Conservation (phyloP, 371 early-diverging fungal genomes). For the Mortierella polycephala region DNA sequence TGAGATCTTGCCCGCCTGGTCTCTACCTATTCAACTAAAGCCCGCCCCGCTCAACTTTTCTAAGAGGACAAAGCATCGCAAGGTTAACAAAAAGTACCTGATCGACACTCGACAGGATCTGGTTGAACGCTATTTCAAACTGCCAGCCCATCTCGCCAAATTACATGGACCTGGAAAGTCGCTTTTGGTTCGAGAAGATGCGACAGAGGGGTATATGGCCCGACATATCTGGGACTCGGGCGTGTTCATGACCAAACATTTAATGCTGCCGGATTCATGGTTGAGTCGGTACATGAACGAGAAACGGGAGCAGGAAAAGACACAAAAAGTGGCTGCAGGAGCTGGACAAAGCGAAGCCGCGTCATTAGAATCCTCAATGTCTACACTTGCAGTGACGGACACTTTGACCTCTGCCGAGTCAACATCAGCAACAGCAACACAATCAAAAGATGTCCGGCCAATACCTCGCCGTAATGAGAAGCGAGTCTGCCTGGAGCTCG, state of each 20-base stretch:
- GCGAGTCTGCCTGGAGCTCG: slow-evolving; percentile 50
- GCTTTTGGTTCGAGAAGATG: slow-evolving; percentile 46
- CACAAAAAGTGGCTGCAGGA: not conserved
- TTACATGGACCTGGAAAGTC: slow-evolving; percentile 34
- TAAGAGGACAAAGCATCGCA: slow-evolving; percentile 43
- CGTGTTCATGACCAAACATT: slow-evolving; percentile 51
- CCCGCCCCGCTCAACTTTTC: slow-evolving; percentile 43
- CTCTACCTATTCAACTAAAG: slow-evolving; percentile 42
- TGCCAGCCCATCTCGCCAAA: slow-evolving; percentile 38
- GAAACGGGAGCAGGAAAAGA: slow-evolving; percentile 5
- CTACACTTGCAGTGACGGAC: slow-evolving; percentile 21
- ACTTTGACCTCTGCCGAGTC: not conserved
- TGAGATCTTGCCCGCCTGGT: slow-evolving; percentile 53
- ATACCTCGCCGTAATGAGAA: slow-evolving; percentile 10
- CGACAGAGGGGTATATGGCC: slow-evolving; percentile 52
- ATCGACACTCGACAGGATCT: slow-evolving; percentile 53
- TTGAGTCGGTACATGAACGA: slow-evolving; percentile 46
- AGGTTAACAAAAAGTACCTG: slow-evolving; percentile 44
- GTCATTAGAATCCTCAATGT: slow-evolving; percentile 23
- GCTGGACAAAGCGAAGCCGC: not conserved
- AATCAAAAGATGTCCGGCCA: slow-evolving; percentile 1
- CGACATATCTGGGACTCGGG: slow-evolving; percentile 56
- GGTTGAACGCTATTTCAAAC: slow-evolving; percentile 45
- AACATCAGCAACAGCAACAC: not conserved
- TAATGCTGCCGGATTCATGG: slow-evolving; percentile 52